Evolutionary conservation across 208 protist species (phyloP).

Genomic region (Leishmania guyanensis): DNA sequence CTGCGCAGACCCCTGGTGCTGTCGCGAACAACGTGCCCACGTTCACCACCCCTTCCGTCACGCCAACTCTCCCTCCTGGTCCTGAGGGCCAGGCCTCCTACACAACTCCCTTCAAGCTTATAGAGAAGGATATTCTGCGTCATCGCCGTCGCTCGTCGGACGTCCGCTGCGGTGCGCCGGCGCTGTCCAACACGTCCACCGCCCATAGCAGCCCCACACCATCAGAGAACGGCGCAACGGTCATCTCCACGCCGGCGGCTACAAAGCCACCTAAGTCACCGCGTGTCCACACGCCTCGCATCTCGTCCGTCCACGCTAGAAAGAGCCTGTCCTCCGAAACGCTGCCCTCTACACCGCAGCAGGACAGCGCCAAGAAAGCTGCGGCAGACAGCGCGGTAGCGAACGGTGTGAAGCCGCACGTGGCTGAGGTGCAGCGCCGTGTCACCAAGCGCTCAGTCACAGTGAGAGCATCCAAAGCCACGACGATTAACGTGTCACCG

Average conservation of each 20-base stretch:
- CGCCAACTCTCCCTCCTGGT: not conserved
- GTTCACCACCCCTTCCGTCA: not conserved
- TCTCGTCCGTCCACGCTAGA: constrained; percentile 13
- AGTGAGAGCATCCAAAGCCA: not conserved
- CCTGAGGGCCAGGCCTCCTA: not conserved
- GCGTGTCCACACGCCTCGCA: constrained; percentile 20
- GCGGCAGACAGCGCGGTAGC: not conserved
- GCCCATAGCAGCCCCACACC: constrained; percentile 8
- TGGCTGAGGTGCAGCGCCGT: constrained; percentile 21
- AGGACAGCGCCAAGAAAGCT: not conserved
- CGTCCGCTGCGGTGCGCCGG: not conserved
- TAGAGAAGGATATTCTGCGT: constrained; percentile 7
- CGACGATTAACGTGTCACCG: not conserved
- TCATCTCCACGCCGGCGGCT: not conserved
- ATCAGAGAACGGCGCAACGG: constrained; percentile 11
- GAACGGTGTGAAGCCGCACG: constrained; percentile 7
- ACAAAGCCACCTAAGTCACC: constrained; percentile 3
- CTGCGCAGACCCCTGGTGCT: not conserved
- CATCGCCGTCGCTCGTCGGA: constrained; percentile 3
- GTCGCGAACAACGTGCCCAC: not conserved
- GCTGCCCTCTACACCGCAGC: not conserved
- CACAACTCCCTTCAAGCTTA: not conserved
- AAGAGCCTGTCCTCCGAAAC: not conserved
- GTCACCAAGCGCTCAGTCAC: not conserved
- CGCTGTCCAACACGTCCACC: constrained; percentile 7